phyloP scores from a whole-genome alignment of 1,139 yeast genomes.

The Williopsis jadinii region DNA sequence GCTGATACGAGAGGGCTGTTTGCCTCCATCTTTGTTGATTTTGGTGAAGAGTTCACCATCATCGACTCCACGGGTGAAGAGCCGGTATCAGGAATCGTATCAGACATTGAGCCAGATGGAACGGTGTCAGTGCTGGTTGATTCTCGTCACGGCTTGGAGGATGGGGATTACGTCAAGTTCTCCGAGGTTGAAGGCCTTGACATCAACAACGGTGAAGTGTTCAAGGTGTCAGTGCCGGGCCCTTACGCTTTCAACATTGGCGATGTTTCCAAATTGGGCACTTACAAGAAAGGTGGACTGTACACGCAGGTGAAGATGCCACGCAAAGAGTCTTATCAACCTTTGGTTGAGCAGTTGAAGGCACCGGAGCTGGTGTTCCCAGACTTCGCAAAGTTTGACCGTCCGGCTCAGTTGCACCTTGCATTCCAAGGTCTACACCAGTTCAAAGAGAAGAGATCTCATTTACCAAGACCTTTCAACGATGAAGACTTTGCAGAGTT shows the following conservation, averaged over 20 bases:
- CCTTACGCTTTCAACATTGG: conserved; percentile 86
- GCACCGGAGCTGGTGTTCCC: conserved; percentile 77
- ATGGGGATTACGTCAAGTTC: conserved; percentile 84
- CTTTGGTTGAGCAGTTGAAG: conserved; percentile 55
- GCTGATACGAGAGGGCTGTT: conserved; percentile 84
- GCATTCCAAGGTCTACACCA: conserved; percentile 88
- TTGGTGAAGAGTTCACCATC: conserved; percentile 75
- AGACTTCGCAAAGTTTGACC: conserved; percentile 90
- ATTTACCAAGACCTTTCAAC: conserved; percentile 71
- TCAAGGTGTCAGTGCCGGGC: conserved; percentile 78
- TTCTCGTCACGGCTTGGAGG: conserved; percentile 87
- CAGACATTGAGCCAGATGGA: conserved; percentile 84
- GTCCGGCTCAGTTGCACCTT: conserved; percentile 82
- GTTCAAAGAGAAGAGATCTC: conserved; percentile 54
- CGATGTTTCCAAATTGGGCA: conserved; percentile 44
- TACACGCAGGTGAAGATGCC: conserved; percentile 93
- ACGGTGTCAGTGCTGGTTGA: conserved; percentile 90
- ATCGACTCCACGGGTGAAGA: conserved; percentile 91
- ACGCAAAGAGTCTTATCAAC: conserved; percentile 49
- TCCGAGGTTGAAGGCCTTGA: conserved; percentile 74
- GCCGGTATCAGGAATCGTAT: conserved; percentile 77
- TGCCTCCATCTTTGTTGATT: conserved; percentile 85
- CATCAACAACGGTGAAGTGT: conserved; percentile 66
- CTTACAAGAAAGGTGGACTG: conserved; percentile 76
- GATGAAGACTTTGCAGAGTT: conserved; percentile 70